phyloP scores from a whole-genome alignment of 345 rosid genomes.

The Eucalyptus polyanthemos region DNA sequence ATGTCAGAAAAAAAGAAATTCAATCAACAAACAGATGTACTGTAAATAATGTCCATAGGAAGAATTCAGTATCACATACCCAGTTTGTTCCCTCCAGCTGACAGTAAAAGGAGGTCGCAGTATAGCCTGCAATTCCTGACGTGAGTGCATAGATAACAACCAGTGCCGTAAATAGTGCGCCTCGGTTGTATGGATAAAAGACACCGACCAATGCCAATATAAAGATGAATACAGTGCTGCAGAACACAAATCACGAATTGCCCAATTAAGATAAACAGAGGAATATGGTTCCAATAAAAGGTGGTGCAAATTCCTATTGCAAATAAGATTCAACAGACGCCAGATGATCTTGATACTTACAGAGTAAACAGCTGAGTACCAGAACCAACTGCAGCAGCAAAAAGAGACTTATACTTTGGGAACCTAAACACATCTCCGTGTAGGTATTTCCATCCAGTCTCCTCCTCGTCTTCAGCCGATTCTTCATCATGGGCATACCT shows the following conservation, averaged over 20 bases:
- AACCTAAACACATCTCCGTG: constrained; percentile 38
- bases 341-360: constrained; percentile 8
- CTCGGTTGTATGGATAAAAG: constrained; percentile 40
- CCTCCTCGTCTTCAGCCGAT: constrained; percentile 31
- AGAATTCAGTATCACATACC: constrained; percentile 4
- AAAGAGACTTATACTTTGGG: constrained; percentile 26
- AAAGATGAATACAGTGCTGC: constrained; percentile 30
- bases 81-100: constrained; percentile 45
- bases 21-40: neutral
- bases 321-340: neutral
- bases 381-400: constrained; percentile 37
- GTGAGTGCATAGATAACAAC: constrained; percentile 41
- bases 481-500: constrained; percentile 45
- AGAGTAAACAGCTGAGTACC: constrained; percentile 38
- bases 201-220: constrained; percentile 35
- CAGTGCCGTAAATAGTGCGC: constrained; percentile 34
- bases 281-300: neutral
- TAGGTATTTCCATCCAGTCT: constrained; percentile 45
- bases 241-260: neutral
- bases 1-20: neutral
- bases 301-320: neutral
- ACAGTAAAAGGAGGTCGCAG: constrained; percentile 28
- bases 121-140: constrained; percentile 41
- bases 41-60: neutral
- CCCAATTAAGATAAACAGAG: neutral